Base-by-base conservation (phyloP, 2,329 filamentous ascomycete species). In the Talaromyces amestolkiae region DNA sequence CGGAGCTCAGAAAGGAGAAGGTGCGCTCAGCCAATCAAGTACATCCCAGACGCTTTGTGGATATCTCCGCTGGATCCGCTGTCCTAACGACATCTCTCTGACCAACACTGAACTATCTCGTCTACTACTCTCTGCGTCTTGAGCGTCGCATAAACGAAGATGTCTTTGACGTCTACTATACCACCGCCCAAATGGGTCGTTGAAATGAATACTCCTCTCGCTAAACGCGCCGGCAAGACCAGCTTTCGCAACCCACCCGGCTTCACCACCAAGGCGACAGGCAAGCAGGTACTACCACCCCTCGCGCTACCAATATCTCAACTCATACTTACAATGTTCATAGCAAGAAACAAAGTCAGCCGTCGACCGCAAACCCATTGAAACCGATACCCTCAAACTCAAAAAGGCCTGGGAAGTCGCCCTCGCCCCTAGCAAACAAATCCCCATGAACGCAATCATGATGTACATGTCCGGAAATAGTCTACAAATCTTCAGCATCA, bases 391-490 rank as follows among this genome's bases (percentile, higher is more conserved):
- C 24, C 84, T 99, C 69, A 98, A 98, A 84, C 83, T 99, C 72
- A 99, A 99, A 81, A 99, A 99, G 79, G 95, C 95, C 0, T 99
- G 95, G 95, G 95, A 99, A 79, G 87, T 99, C 53, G 94, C 95
- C 49, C 87, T 99, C 58, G 94, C 90, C 2, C 95, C 95, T 0
- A 90, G 95, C 68, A 99, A 99, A 83, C 89, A 90, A 76, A 84
- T 99, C 56, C 95, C 95, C 66, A 99, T 99, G 95, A 98, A 96
- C 65, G 93, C 90, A 69, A 94, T 99, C 77, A 97, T 97, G 89
- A 98, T 98, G 93, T 99, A 99, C 85, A 99, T 99, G 95, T 96
- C 94, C 37, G 95, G 95, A 74, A 99, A 98, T 82, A 93, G 92
- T 68, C 87, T 99, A 56, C 95, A 99, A 78, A 98, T 99, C 70